phyloP scores from a whole-genome alignment of 371 early-diverging fungal species.

The Lichtheimia ramosa region DNA sequence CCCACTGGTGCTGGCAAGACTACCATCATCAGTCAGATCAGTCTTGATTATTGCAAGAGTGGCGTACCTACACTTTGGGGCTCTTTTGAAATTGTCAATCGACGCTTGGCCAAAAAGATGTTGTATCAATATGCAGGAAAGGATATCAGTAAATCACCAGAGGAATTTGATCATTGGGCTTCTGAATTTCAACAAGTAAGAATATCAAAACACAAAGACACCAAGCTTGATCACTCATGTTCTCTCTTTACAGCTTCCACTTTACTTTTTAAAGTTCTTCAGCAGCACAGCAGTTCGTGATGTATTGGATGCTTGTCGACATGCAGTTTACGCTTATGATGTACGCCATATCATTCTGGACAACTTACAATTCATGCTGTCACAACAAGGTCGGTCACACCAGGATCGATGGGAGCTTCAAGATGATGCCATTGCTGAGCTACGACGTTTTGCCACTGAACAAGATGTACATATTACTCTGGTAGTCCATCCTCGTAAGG shows the following conservation, averaged over 20 bases:
- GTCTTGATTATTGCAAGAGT: constrained; percentile 71
- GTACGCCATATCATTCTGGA: constrained; percentile 77
- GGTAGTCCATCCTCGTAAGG: constrained; percentile 79
- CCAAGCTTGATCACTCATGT: not conserved
- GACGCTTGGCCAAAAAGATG: constrained; percentile 73
- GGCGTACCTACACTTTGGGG: constrained; percentile 82
- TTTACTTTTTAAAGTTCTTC: constrained; percentile 78
- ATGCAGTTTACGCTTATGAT: constrained; percentile 72
- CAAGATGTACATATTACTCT: constrained; percentile 76
- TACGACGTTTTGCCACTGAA: constrained; percentile 72
- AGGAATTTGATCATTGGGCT: constrained; percentile 58
- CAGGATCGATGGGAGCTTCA: constrained; percentile 74
- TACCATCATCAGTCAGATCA: constrained; percentile 74
- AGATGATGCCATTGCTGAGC: constrained; percentile 66
- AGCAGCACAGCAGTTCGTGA: constrained; percentile 70
- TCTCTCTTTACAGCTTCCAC: constrained; percentile 53
- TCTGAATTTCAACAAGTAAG: constrained; percentile 65
- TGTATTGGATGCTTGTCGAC: constrained; percentile 70
- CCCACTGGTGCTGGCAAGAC: constrained; percentile 81
- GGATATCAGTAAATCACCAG: constrained; percentile 46
- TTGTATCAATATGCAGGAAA: constrained; percentile 67
- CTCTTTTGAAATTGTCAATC: constrained; percentile 78
- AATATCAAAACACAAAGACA: not conserved
- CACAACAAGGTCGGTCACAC: constrained; percentile 60
- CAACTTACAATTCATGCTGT: constrained; percentile 82